These are phyloP conservation scores for Lobosporangium transversale DNA, from an alignment of 192 early-diverging fungal genomes.

Conservation along the genomic window DNA sequence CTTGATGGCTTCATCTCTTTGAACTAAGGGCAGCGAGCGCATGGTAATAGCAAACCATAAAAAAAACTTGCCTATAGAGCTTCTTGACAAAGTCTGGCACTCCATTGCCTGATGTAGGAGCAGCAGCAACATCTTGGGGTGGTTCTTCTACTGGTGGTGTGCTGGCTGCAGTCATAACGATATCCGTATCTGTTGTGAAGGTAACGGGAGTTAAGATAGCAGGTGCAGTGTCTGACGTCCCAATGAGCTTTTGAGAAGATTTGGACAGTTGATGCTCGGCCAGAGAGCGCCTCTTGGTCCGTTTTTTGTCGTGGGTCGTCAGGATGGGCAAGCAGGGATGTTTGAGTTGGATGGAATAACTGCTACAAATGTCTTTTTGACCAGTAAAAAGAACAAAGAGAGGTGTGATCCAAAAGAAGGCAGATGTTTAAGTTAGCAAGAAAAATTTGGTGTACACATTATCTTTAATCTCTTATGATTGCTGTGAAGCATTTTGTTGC, in stretches of 20 bases:
- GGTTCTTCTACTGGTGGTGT: conserved; percentile 13
- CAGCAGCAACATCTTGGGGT: background rate
- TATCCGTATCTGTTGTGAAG: conserved; percentile 2
- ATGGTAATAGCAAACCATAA: too few species aligned
- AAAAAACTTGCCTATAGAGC: conserved; percentile 45
- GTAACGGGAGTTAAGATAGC: background rate
- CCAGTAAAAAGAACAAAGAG: too few species aligned
- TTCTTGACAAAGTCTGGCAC: conserved; percentile 64
- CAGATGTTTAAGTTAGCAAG: too few species aligned
- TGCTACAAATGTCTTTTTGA: background rate
- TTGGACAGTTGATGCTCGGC: conserved; percentile 12
- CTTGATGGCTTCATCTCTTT: too few species aligned
- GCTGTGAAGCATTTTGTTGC: too few species aligned
- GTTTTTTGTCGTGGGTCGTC: conserved; percentile 46
- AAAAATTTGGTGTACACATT: too few species aligned
- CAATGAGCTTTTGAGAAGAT: too few species aligned
- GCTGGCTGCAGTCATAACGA: conserved; percentile 20
- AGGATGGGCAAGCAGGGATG: conserved; percentile 22
- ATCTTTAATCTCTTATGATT: too few species aligned
- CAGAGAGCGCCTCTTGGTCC: conserved; percentile 47
- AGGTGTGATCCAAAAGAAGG: too few species aligned
- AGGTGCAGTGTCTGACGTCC: too few species aligned
- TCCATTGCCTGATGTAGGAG: conserved; percentile 26
- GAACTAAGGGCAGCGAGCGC: too few species aligned
- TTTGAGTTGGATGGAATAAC: background rate